Evolutionary conservation across 441 rosid genomes (phyloP).

Genomic region (Daphne laureola): DNA sequence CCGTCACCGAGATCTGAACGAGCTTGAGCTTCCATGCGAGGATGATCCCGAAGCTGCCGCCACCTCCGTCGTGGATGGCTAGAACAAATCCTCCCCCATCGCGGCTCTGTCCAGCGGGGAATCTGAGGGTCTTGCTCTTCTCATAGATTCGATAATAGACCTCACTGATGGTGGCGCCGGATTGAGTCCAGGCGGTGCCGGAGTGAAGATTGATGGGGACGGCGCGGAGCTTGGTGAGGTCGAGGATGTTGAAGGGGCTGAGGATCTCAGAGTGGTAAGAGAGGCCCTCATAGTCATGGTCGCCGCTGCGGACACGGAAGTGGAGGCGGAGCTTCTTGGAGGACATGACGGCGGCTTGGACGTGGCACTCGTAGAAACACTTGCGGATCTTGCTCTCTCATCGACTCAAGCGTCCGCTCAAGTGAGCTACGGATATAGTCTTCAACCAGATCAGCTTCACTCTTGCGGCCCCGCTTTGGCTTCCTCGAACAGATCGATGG

Average conservation of each 20-base stretch:
- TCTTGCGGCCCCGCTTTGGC: constrained; percentile 62
- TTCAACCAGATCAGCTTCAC: constrained; percentile 80
- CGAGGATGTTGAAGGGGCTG: constrained; percentile 44
- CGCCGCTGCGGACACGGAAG: constrained; percentile 62
- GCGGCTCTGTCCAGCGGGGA: constrained; percentile 68
- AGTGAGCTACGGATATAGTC: constrained; percentile 63
- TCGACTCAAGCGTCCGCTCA: constrained; percentile 53
- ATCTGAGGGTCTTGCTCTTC: constrained; percentile 43
- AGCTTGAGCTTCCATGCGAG: constrained; percentile 54
- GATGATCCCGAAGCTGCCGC: constrained; percentile 59
- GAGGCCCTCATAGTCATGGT: constrained; percentile 69
- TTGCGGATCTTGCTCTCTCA: constrained; percentile 49
- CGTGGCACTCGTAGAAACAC: constrained; percentile 40
- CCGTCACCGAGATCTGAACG: constrained; percentile 53
- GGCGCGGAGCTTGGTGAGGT: constrained; percentile 36
- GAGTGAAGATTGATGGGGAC: constrained; percentile 28
- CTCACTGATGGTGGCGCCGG: constrained; percentile 64
- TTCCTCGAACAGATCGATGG: constrained; percentile 43
- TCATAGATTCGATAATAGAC: constrained; percentile 55
- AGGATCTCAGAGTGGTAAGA: constrained; percentile 46
- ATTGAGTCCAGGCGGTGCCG: constrained; percentile 51
- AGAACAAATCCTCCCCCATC: too few relatives aligned
- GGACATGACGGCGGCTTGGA: constrained; percentile 57
- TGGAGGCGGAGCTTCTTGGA: constrained; percentile 41
- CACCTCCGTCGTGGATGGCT: constrained; percentile 79